Evolutionary conservation across 176 grass and related monocot genomes (phyloP).

Genomic region (Oryza glaberrima): DNA sequence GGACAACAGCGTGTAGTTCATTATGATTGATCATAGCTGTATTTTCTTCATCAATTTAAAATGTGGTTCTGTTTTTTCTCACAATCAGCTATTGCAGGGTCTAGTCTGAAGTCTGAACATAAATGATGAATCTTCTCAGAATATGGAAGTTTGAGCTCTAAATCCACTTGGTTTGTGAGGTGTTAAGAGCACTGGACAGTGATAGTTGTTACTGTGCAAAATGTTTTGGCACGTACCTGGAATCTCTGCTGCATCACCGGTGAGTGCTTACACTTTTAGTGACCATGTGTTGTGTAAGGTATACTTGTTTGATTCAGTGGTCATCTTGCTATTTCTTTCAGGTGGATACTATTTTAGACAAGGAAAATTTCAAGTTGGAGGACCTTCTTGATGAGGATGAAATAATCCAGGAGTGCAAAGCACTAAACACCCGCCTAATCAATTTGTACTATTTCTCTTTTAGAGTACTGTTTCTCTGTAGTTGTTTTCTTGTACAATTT

Average conservation of each 20-base stretch:
- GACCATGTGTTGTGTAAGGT: background rate
- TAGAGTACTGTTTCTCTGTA: conserved; percentile 28
- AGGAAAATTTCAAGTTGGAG: conserved; percentile 90
- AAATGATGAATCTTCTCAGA: conserved; percentile 8
- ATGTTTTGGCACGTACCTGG: conserved; percentile 99
- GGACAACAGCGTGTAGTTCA: background rate
- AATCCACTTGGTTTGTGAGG: conserved; percentile 25
- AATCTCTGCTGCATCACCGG: conserved; percentile 74
- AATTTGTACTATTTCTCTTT: conserved; percentile 79
- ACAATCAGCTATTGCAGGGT: conserved; percentile 33
- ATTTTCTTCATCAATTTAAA: conserved; percentile 17
- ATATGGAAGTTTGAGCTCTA: conserved; percentile 34
- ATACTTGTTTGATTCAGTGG: background rate
- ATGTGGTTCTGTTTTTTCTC: background rate
- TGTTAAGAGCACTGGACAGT: conserved; percentile 11
- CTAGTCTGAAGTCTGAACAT: conserved; percentile 20
- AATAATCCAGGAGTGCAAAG: conserved; percentile 99
- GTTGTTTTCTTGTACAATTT: conserved; percentile 55
- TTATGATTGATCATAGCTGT: background rate
- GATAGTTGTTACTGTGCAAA: conserved; percentile 38
- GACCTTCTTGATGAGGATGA: conserved; percentile 97
- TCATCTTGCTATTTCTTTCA: conserved; percentile 54
- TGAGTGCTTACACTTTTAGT: conserved; percentile 53
- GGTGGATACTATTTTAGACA: conserved; percentile 97
- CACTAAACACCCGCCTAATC: conserved; percentile 83